A percentile compares a stretch with the other conserved stretches of the same genome.
Evolutionary conservation across 345 rosid genomes (phyloP).

Genomic region (Gynandropsis gynandra): DNA sequence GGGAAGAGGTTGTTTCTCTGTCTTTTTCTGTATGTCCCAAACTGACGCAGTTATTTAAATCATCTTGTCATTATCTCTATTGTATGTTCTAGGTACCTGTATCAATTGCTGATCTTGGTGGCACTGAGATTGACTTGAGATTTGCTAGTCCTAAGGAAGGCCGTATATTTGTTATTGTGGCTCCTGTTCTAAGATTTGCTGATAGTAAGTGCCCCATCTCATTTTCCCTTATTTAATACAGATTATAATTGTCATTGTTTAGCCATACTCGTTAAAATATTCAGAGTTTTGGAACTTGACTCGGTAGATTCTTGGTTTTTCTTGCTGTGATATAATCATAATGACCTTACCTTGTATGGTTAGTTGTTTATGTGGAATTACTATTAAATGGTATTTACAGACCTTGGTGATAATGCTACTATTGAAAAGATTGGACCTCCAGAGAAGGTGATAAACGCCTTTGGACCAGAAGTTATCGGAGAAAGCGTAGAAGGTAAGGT

Average conservation of each 20-base stretch:
- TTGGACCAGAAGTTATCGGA: slow-evolving; percentile 89
- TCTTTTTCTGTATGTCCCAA: no score
- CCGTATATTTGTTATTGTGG: slow-evolving; percentile 75
- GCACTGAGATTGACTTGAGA: slow-evolving; percentile 93
- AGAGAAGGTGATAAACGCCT: slow-evolving; percentile 79
- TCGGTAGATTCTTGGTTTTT: no score
- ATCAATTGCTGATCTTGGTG: slow-evolving; percentile 93
- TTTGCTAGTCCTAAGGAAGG: slow-evolving; percentile 82
- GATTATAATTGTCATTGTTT: no score
- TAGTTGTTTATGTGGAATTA: background rate
- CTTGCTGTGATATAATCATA: no score
- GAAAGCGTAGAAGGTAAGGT: slow-evolving; percentile 92
- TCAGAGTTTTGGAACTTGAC: no score
- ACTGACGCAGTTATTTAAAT: background rate
- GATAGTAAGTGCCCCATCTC: slow-evolving; percentile 46
- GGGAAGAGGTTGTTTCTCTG: slow-evolving; percentile 63
- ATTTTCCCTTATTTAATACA: no score
- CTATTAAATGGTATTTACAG: slow-evolving; percentile 29
- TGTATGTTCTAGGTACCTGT: slow-evolving; percentile 64
- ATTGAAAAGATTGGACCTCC: slow-evolving; percentile 85
- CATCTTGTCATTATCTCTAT: background rate
- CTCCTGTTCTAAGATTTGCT: slow-evolving; percentile 88
- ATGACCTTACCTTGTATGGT: no score
- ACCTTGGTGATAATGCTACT: slow-evolving; percentile 56
- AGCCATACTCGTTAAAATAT: no score